A percentile compares a stretch with the other conserved stretches of the same genome.
Evolutionary conservation across 164 flowering plant genomes (phyloP).

Genomic region (Aristolochia californica): DNA sequence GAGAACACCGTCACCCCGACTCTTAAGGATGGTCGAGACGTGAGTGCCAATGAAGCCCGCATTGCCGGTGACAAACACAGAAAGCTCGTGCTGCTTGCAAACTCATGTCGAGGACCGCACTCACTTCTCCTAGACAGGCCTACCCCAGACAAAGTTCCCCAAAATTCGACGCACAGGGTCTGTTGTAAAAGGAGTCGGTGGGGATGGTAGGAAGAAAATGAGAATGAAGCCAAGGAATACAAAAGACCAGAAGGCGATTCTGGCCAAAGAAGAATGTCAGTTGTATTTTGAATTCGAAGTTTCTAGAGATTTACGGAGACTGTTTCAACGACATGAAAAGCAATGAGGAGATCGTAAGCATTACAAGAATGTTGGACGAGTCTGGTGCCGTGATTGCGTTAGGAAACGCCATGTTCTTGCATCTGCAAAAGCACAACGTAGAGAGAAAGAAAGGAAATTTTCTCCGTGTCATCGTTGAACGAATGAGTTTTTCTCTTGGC

Average conservation of each 20-base stretch:
- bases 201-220: constrained; percentile 52
- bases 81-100: constrained; percentile 43
- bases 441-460: too few relatives aligned
- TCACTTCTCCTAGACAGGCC: constrained; percentile 60
- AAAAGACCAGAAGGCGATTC: constrained; percentile 61
- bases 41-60: constrained; percentile 92
- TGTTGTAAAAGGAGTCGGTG: constrained; percentile 21
- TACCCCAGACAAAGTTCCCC: constrained; percentile 40
- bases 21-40: constrained; percentile 61
- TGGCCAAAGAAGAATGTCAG: constrained; percentile 46
- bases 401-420: constrained; percentile 59
- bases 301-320: constrained; percentile 36
- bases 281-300: constrained; percentile 46
- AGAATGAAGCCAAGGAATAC: constrained; percentile 45
- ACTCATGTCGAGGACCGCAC: constrained; percentile 55
- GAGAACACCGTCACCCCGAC: constrained; percentile 83
- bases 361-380: constrained; percentile 51
- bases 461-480: too few relatives aligned
- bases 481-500: too few relatives aligned
- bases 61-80: constrained; percentile 85
- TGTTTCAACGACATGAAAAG: constrained; percentile 22
- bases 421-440: too few relatives aligned
- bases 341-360: constrained; percentile 32
- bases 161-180: constrained; percentile 48
- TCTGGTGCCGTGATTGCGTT: constrained; percentile 73